phyloP scores from a whole-genome alignment of 1,284 basidiomycete genomes.

The Microbotryum silenes-acaulis region DNA sequence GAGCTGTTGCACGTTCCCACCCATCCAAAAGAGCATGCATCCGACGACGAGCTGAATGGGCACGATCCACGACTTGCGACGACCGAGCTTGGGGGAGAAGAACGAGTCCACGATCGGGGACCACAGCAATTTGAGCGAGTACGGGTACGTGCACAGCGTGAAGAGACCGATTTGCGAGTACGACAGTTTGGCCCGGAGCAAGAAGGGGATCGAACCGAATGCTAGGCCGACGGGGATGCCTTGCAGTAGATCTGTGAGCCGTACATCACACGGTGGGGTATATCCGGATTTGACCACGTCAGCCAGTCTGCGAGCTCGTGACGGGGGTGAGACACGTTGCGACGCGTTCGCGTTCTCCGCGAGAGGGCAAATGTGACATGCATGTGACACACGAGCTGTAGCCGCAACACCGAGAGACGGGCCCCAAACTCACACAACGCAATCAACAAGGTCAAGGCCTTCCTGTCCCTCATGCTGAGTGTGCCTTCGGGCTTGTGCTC shows the following conservation, averaged over 20 bases:
- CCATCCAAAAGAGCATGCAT: conserved; percentile 77
- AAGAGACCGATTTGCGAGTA: conserved; percentile 96
- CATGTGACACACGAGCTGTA: neutral
- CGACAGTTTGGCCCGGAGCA: conserved; percentile 86
- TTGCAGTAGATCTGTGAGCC: conserved; percentile 70
- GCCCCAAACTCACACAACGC: conserved; percentile 63
- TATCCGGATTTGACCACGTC: neutral
- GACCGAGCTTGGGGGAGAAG: conserved; percentile 71
- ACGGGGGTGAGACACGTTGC: neutral
- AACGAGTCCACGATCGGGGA: conserved; percentile 93
- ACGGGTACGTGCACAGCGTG: conserved; percentile 89
- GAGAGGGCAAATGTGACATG: neutral
- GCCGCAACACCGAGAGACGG: neutral
- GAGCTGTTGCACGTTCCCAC: conserved; percentile 67
- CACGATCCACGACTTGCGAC: conserved; percentile 97
- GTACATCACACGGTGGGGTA: neutral
- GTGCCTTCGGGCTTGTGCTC: neutral
- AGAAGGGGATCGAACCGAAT: conserved; percentile 86
- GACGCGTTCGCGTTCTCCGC: neutral
- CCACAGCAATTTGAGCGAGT: conserved; percentile 95
- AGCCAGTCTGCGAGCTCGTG: neutral
- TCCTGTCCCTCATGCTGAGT: conserved; percentile 52
- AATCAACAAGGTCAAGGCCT: conserved; percentile 76
- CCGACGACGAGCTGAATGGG: conserved; percentile 93
- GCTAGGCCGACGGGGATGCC: conserved; percentile 78